Percentiles rank a stretch among this genome's conserved stretches.
phyloP scores from a whole-genome alignment of 2,329 filamentous ascomycete species.

The Phaeophleospora eucalypticola region DNA sequence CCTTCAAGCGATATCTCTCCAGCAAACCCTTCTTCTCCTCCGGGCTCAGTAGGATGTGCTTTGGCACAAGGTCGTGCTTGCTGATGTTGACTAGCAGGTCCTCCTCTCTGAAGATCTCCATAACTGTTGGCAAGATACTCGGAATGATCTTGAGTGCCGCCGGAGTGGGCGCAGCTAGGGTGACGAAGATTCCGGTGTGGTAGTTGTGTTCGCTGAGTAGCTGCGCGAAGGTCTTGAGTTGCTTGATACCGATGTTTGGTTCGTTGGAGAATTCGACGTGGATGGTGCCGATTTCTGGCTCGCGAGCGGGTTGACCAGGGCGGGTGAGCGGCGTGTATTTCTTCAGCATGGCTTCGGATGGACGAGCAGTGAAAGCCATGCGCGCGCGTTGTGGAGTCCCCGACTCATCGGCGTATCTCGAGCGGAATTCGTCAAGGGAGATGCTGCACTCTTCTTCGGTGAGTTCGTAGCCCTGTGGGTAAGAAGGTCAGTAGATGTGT shows the following conservation, averaged over 20 bases:
- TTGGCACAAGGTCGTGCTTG: constrained; percentile 92
- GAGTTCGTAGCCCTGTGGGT: constrained; percentile 79
- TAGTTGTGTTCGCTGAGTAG: constrained; percentile 75
- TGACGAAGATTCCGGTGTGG: constrained; percentile 88
- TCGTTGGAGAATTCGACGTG: constrained; percentile 90
- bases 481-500: constrained; percentile 15
- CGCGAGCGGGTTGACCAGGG: constrained; percentile 54
- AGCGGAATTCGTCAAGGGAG: constrained; percentile 74
- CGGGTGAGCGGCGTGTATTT: constrained; percentile 72
- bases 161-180: constrained; percentile 73
- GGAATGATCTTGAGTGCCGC: constrained; percentile 84
- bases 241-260: constrained; percentile 77
- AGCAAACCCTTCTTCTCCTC: constrained; percentile 86
- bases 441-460: constrained; percentile 85
- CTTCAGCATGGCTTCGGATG: constrained; percentile 75
- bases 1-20: constrained; percentile 89
- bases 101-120: constrained; percentile 94
- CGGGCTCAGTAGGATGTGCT: constrained; percentile 81
- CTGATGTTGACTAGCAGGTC: constrained; percentile 98
- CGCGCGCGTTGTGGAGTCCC: constrained; percentile 74
- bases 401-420: constrained; percentile 65
- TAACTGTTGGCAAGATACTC: constrained; percentile 70
- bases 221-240: constrained; percentile 85
- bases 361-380: constrained; percentile 84
- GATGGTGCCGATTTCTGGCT: constrained; percentile 71